Evolutionary conservation across 2,329 filamentous ascomycete genomes (phyloP), one percentile per base, ranked within the genome.

Genomic region (Talaromyces albobiverticillius): DNA sequence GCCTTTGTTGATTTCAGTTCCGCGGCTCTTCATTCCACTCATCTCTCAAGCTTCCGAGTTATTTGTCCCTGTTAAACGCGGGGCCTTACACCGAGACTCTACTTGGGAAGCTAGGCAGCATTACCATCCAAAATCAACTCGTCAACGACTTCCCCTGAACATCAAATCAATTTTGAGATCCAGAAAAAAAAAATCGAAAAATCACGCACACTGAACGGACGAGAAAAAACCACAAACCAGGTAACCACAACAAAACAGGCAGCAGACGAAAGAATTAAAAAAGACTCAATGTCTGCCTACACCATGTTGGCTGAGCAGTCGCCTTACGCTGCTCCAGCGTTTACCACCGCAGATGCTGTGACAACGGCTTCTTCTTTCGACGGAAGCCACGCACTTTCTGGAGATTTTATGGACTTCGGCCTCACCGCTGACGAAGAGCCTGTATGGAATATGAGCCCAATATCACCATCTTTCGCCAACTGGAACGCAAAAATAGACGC

Each of bases 391-490:
- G 49, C 64, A 38, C 62, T 68, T 34, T 45, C 64, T 1, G 62
- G 61, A 14, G 66, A 70, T 22, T 64, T 70, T 22, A 53, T 68
- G 31, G 61, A 58, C 3, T 57, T 70, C 8, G 56, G 66, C 13
- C 60, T 68, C 9, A 61, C 61, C 8, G 65, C 67, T 36, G 54
- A 57, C 25, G 67, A 70, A 34, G 66, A 69, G 7, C 60, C 64
- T 16, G 60, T 66, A 31, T 70, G 67, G 67, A 61, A 60, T 22
- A 56, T 71, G n/a, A 63, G 64, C 48, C 61, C 65, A 10, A 57
- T 68, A 16, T 66, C 66, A 26, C 62, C 65, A 22, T 58, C 57
- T 8, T 60, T 65, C 58, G 53, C 56, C 3, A 52, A 56, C 18
- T 69, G 66, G 66, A 62, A 67, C 34, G 26, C 53, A 23, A 65